phyloP scores from a whole-genome alignment of 1,284 basidiomycete species.

The Thelephora terrestris region DNA sequence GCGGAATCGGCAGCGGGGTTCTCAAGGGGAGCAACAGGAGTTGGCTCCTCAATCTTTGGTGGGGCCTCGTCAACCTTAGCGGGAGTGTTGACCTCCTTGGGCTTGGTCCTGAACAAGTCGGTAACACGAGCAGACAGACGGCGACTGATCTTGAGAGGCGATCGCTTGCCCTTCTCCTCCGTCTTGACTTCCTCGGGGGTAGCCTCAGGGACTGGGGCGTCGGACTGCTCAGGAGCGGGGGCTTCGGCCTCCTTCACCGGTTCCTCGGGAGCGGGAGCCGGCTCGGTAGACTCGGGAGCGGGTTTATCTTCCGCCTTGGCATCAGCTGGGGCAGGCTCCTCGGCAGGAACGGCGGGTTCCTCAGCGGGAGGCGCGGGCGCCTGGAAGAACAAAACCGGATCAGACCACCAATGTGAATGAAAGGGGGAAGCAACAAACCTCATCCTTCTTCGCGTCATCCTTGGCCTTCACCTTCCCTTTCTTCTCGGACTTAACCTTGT shows the following conservation, averaged over 20 bases:
- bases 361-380: slow-evolving; percentile 28
- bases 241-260: slow-evolving; percentile 33
- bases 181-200: slow-evolving; percentile 20
- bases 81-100: slow-evolving; percentile 60
- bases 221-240: slow-evolving; percentile 5
- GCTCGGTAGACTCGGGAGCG: slow-evolving; percentile 24
- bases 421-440: slow-evolving; percentile 31
- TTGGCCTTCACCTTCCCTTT: slow-evolving; percentile 51
- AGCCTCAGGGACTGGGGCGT: slow-evolving; percentile 17
- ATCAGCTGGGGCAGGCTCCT: slow-evolving; percentile 20
- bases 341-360: slow-evolving; percentile 23
- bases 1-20: slow-evolving; percentile 41
- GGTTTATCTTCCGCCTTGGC: slow-evolving; percentile 20
- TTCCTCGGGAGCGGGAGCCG: slow-evolving; percentile 31
- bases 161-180: slow-evolving; percentile 29
- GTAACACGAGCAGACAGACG: slow-evolving; percentile 69
- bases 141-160: slow-evolving; percentile 52
- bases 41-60: slow-evolving; percentile 67
- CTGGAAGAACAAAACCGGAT: slow-evolving; percentile 11
- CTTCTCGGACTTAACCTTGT: slow-evolving; percentile 30
- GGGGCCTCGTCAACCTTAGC: slow-evolving; percentile 81
- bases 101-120: slow-evolving; percentile 73
- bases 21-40: slow-evolving; percentile 66
- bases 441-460: slow-evolving; percentile 60
- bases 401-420: neutral